Evolutionary conservation across 2,329 filamentous ascomycete species (phyloP), one percentile per base, ranked within the genome.

Genomic region (Fonsecaea pedrosoi): DNA sequence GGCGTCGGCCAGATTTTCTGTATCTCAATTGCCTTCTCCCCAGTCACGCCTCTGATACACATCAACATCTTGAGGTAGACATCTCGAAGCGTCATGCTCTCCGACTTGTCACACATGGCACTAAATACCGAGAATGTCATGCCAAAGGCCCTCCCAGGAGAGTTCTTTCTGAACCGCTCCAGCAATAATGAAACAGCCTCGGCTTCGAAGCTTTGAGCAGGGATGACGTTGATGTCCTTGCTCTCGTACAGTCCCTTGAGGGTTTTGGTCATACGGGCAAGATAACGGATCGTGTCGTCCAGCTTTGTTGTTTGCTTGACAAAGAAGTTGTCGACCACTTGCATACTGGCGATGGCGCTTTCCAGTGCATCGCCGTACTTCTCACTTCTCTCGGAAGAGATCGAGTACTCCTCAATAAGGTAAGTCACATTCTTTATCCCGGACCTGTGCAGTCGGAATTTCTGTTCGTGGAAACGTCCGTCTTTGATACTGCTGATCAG

Each of bases 51-150:
- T 62, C 85, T 85, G 1, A 86, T 92, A 69, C 90, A 92, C 91
- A 95, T 93, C 56, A 95, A 83, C 91, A 95, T 94, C 77, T 94
- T 94, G 32, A 95, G 80, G 72, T 87, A 94, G 0, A 94, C 77
- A 72, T 95, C 92, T 63, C 90, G 83, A 9, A 94, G 80, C 0
- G 90, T 91, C 72, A 92, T 85, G 66, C 85, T 85, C 60, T 91
- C 89, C 0, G 90, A 92, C 77, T 95, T 95, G 8, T 89, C 91
- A 0, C 87, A 87, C 54, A 94, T 79, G 0, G 87, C 88, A 0
- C 89, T 87, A 75, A 94, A 94, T 0, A 89, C 89, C 0, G 84
- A 80, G 72, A 92, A 93, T 10, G 85, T 91, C 66, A 92, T 85
- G 73, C 72, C 91, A 91, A 54, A 82, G 87, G 90, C 83, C 9